Conservation (phyloP, 345 rosid species). For the Eucalyptus tenuipes region DNA sequence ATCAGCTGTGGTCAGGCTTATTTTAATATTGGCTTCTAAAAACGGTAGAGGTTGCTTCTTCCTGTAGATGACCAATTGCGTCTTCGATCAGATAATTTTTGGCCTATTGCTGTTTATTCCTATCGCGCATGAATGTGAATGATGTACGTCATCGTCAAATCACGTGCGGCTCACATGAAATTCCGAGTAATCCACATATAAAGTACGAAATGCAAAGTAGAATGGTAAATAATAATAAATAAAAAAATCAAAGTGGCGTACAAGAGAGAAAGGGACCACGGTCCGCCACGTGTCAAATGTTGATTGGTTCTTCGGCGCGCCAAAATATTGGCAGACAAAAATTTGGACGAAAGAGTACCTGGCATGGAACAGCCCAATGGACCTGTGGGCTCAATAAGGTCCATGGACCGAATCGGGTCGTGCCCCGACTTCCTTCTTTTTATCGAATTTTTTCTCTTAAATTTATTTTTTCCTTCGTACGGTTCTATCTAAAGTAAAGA, state of each 20-base stretch:
- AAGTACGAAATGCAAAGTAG: background rate
- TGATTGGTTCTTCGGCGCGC: background rate
- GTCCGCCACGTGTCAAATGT: background rate
- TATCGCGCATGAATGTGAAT: rapidly evolving
- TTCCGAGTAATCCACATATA: background rate
- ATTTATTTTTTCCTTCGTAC: background rate
- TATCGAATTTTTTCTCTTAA: background rate
- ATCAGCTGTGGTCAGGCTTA: background rate
- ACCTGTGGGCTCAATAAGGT: background rate
- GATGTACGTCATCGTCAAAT: rapidly evolving
- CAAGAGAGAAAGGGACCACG: background rate
- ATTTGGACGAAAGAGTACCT: background rate
- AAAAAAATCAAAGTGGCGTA: background rate
- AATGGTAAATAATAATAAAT: background rate
- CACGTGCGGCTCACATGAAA: background rate
- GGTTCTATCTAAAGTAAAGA: background rate
- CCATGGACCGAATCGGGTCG: background rate
- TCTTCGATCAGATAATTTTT: background rate
- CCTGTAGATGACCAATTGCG: background rate
- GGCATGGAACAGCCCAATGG: background rate
- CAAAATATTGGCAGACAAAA: background rate
- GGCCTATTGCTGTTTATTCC: too few species aligned
- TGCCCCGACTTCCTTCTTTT: background rate
- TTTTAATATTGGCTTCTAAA: background rate
- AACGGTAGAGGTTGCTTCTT: background rate